Conservation (phyloP, 371 early-diverging fungal genomes). For the Globomyces sp. region DNA sequence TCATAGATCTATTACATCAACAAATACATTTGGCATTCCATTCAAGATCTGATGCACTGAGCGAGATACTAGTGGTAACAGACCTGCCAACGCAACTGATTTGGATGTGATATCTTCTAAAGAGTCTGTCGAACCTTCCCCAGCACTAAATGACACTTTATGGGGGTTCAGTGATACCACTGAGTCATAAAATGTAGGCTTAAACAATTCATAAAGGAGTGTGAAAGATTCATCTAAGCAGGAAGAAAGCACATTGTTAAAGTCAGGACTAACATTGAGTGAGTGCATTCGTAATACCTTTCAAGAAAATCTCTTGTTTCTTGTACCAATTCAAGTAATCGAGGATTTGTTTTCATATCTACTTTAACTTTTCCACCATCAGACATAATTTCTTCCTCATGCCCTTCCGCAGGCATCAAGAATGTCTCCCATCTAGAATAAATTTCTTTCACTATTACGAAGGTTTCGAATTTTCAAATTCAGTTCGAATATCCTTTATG, state of each 20-base stretch:
- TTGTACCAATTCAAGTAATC: slow-evolving; percentile 64
- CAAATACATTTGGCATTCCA: slow-evolving; percentile 77
- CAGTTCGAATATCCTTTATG: no score
- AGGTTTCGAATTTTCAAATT: neutral
- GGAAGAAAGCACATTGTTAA: slow-evolving; percentile 46
- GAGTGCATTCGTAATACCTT: slow-evolving; percentile 42
- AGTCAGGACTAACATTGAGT: slow-evolving; percentile 54
- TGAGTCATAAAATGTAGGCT: slow-evolving; percentile 28
- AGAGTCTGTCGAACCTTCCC: neutral
- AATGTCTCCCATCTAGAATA: slow-evolving; percentile 31
- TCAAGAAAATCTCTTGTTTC: slow-evolving; percentile 82
- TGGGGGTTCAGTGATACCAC: neutral
- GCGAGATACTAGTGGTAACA: slow-evolving; percentile 73
- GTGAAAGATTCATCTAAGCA: slow-evolving; percentile 64
- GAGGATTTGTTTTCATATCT: neutral
- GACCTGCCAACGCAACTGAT: slow-evolving; percentile 65
- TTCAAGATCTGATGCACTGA: slow-evolving; percentile 77
- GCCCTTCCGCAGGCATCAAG: slow-evolving; percentile 69
- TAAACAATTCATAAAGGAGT: slow-evolving; percentile 40
- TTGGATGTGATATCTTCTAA: slow-evolving; percentile 24
- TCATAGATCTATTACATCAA: slow-evolving; percentile 54
- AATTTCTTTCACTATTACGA: slow-evolving; percentile 22
- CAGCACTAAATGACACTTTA: slow-evolving; percentile 15
- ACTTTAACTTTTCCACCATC: slow-evolving; percentile 50
- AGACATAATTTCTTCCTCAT: slow-evolving; percentile 60